Base-by-base conservation (phyloP, 805 yeast genomes). In the Teunomyces tritomae region DNA sequence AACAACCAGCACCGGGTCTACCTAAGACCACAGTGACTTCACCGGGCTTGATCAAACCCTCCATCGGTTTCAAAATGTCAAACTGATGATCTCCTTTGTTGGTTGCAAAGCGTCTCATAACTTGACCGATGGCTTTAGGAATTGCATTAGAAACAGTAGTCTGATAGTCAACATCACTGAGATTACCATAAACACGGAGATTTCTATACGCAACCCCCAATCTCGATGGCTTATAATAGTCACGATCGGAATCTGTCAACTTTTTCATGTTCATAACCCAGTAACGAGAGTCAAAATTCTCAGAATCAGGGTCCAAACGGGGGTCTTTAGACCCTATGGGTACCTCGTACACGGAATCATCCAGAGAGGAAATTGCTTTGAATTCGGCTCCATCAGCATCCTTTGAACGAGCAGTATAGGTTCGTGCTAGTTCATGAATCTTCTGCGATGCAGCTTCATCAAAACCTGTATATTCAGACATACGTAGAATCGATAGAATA, bases 1-100 rank as follows among this genome's bases (percentile, higher is more conserved):
- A 77, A 62, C 89, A 84, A 53, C 90, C 89, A n/a, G 89, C 80
- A 58, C 92, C 92, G 1, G 92, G 92, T 64, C 91, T 78, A 48
- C 94, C 92, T 40, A 86, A 69, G 8, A 86, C 89, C 43, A 85
- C 85, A 6, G 85, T 77, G 41, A 85, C 68, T 51, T 83, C 84
- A 43, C 89, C 89, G 3, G 87, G 83, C 44, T 68, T 68, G 47
- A 83, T 70, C 3, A 77, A 45, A 13, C 84, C 89, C 57, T 83
- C 87, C 86, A 83, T 82, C 28, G 85, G 76, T 59, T 82, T 83
- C 62, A 79, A 70, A 52, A 79, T 83, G 51, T 78, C 79, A 52
- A 79, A 81, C 48, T 56, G 54, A 34, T 50, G 52, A 28, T 49
- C 52, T 2, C 44, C 27, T 26, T 45, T 43, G 11, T 46, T 44